phyloP scores from a whole-genome alignment of 2,329 filamentous ascomycete genomes.

The Fusarium continuum region DNA sequence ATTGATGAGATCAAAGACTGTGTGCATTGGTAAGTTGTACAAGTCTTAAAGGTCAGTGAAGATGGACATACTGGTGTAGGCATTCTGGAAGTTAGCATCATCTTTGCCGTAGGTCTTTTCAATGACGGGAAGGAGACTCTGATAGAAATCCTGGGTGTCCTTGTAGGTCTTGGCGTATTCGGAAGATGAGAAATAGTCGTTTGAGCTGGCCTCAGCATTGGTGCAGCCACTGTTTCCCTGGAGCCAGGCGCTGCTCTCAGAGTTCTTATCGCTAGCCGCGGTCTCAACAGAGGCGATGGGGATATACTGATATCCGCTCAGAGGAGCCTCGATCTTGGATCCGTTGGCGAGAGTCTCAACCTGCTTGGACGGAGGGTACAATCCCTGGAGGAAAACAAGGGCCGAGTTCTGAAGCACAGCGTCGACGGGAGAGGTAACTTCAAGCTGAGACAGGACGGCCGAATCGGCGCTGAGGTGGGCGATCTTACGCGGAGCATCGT shows the following conservation, averaged over 20 bases:
- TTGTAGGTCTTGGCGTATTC: conserved; percentile 57
- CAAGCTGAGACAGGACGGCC: conserved; percentile 75
- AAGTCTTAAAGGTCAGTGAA: conserved; percentile 57
- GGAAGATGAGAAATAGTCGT: conserved; percentile 60
- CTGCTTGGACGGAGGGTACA: conserved; percentile 80
- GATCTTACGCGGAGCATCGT: conserved; percentile 68
- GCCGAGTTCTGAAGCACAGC: conserved; percentile 83
- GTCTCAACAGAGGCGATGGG: conserved; percentile 71
- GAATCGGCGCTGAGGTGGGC: conserved; percentile 71
- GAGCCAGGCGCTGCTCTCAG: conserved; percentile 66
- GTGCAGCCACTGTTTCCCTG: conserved; percentile 66
- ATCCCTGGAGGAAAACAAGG: conserved; percentile 80
- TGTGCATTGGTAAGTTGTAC: not conserved
- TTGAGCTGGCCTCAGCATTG: conserved; percentile 63
- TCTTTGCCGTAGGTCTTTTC: conserved; percentile 59
- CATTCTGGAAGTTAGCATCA: conserved; percentile 65
- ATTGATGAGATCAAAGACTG: conserved; percentile 69
- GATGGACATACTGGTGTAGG: conserved; percentile 68
- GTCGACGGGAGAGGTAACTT: conserved; percentile 76
- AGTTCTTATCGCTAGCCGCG: conserved; percentile 63
- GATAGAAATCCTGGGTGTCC: conserved; percentile 69
- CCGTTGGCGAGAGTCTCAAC: conserved; percentile 76
- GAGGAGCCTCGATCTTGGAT: conserved; percentile 69
- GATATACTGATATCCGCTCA: conserved; percentile 86
- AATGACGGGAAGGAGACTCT: conserved; percentile 62